A percentile compares a stretch with the other conserved stretches of the same genome.
phyloP scores from a whole-genome alignment of 1,139 yeast species.

The Zhuliangozyma blackwelliae region DNA sequence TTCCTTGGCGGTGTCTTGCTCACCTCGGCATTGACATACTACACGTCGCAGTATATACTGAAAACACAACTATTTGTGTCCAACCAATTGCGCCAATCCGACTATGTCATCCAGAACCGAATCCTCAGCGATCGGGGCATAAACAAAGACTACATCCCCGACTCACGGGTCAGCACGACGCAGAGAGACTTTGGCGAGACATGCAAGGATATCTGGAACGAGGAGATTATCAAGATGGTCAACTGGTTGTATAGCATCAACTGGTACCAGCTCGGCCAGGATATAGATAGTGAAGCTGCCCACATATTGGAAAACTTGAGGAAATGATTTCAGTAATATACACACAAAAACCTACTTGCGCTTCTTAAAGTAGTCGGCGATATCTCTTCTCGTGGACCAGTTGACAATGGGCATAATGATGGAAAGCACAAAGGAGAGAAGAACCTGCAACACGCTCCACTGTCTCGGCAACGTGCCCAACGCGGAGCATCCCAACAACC shows the following conservation, averaged over 20 bases:
- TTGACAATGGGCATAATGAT: slow-evolving; percentile 63
- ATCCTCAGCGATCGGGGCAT: slow-evolving; percentile 38
- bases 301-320: not conserved
- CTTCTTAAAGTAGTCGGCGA: slow-evolving; percentile 22
- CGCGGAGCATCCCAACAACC: slow-evolving; percentile 67
- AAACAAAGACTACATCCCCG: slow-evolving; percentile 30
- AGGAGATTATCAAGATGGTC: slow-evolving; percentile 62
- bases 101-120: slow-evolving; percentile 46
- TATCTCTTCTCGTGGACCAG: slow-evolving; percentile 51
- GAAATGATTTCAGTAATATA: slow-evolving; percentile 11
- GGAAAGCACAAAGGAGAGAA: slow-evolving; percentile 47
- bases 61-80: slow-evolving; percentile 46
- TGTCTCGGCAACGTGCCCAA: slow-evolving; percentile 70
- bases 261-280: slow-evolving; percentile 43
- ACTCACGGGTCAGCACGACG: slow-evolving; percentile 24
- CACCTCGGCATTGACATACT: slow-evolving; percentile 61
- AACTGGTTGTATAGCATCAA: slow-evolving; percentile 60
- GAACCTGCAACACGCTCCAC: slow-evolving; percentile 51
- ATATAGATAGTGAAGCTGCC: slow-evolving; percentile 30
- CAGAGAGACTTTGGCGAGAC: slow-evolving; percentile 49
- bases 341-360: slow-evolving; percentile 5
- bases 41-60: slow-evolving; percentile 57
- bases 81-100: slow-evolving; percentile 44
- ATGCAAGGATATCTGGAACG: slow-evolving; percentile 78
- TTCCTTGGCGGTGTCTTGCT: slow-evolving; percentile 65